Evolutionary conservation across 2,329 filamentous ascomycete species (phyloP).

Genomic region (Penicillium palitans): DNA sequence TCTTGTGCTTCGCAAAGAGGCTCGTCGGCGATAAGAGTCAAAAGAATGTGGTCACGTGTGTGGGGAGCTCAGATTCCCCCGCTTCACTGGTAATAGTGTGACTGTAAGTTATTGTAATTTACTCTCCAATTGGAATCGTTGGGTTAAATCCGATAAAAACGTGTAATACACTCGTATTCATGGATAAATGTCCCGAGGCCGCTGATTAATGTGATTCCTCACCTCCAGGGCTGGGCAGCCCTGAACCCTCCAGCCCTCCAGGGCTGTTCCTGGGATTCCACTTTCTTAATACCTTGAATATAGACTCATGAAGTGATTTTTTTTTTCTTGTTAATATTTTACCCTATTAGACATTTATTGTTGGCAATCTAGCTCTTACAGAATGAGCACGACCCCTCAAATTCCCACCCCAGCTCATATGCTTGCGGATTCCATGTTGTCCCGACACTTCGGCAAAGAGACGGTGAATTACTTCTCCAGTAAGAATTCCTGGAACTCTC

Average conservation of each 20-base stretch:
- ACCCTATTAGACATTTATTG: not conserved
- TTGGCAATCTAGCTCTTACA: conserved; percentile 10
- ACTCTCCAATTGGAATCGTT: not conserved
- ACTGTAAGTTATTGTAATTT: conserved; percentile 10
- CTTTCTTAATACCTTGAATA: not conserved
- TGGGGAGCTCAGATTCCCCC: conserved; percentile 20
- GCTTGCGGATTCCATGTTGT: conserved; percentile 57
- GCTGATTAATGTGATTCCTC: conserved; percentile 23
- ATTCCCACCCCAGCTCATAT: conserved; percentile 61
- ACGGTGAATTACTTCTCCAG: conserved; percentile 55
- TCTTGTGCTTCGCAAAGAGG: not conserved
- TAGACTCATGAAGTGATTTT: not conserved
- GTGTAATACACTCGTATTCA: conserved; percentile 6
- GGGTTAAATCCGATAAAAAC: conserved; percentile 18
- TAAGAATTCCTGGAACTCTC: conserved; percentile 25
- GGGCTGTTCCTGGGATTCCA: not conserved
- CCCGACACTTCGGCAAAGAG: conserved; percentile 51
- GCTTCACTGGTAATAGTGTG: conserved; percentile 8
- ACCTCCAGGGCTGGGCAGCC: too few relatives aligned
- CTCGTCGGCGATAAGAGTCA: conserved; percentile 9
- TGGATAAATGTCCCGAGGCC: conserved; percentile 1
- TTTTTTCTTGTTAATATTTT: not conserved
- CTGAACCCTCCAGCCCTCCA: too few relatives aligned
- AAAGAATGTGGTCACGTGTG: conserved; percentile 22
- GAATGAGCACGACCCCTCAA: conserved; percentile 33